phyloP scores from a whole-genome alignment of 345 rosid genomes.

The Cardiospermum halicacabum region DNA sequence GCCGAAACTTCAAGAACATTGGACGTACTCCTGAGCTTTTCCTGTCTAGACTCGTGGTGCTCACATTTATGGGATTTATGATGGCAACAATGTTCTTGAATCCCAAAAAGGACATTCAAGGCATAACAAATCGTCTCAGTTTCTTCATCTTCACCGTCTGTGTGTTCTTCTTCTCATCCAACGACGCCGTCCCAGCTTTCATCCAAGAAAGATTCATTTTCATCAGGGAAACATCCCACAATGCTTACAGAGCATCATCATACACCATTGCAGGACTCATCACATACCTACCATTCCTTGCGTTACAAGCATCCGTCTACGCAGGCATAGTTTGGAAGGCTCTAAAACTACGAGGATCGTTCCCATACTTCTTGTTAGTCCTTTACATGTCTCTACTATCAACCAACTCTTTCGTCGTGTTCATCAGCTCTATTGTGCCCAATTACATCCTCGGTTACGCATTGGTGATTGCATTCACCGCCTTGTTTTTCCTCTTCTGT shows the following conservation, averaged over 20 bases:
- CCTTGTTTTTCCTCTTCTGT: constrained; percentile 62
- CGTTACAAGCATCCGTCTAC: constrained; percentile 48
- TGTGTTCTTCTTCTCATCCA: constrained; percentile 69
- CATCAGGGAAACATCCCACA: constrained; percentile 59
- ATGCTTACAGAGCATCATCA: constrained; percentile 61
- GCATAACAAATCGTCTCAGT: constrained; percentile 55
- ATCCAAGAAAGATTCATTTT: constrained; percentile 69
- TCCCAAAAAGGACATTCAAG: constrained; percentile 38
- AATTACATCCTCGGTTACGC: constrained; percentile 65
- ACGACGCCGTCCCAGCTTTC: constrained; percentile 67
- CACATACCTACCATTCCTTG: constrained; percentile 61
- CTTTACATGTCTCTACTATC: constrained; percentile 59
- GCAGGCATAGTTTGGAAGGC: constrained; percentile 55
- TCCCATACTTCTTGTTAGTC: constrained; percentile 47
- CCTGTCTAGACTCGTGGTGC: constrained; percentile 61
- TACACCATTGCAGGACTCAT: constrained; percentile 56
- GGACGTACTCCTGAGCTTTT: constrained; percentile 65
- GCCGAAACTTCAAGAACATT: constrained; percentile 64
- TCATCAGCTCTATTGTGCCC: constrained; percentile 65
- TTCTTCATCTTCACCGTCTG: constrained; percentile 65
- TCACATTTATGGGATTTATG: constrained; percentile 60
- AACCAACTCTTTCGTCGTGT: constrained; percentile 68
- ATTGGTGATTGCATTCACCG: constrained; percentile 61
- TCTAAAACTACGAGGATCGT: constrained; percentile 39
- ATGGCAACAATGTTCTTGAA: constrained; percentile 72